Evolutionary conservation across 306 rosid genomes (phyloP).

Genomic region (Malus fusca): DNA sequence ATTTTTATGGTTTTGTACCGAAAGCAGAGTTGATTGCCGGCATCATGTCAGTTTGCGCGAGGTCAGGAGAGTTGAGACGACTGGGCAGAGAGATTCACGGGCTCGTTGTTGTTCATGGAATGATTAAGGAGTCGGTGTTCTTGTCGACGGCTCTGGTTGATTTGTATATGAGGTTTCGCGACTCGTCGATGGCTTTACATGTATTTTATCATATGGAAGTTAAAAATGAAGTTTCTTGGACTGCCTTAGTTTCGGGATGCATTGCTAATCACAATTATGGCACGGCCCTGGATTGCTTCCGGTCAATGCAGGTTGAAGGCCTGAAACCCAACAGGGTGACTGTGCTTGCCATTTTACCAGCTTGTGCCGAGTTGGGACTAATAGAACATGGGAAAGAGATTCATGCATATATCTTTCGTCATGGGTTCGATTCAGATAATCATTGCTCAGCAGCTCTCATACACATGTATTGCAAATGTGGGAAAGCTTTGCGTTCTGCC

Average conservation of each 20-base stretch:
- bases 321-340: conserved; percentile 55
- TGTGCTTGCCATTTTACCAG: conserved; percentile 35
- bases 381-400: conserved; percentile 45
- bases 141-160: conserved; percentile 55
- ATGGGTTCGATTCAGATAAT: conserved; percentile 36
- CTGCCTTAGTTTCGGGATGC: conserved; percentile 57
- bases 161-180: conserved; percentile 42
- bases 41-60: conserved; percentile 42
- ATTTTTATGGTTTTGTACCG: conserved; percentile 28
- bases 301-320: conserved; percentile 48
- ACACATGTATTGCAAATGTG: conserved; percentile 39
- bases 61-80: conserved; percentile 21
- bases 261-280: conserved; percentile 21
- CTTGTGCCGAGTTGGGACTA: conserved; percentile 38
- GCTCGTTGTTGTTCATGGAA: conserved; percentile 36
- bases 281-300: conserved; percentile 33
- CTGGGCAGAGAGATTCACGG: conserved; percentile 50
- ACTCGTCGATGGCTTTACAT: conserved; percentile 33
- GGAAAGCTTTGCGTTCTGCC: conserved; percentile 34
- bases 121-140: conserved; percentile 34
- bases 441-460: conserved; percentile 52
- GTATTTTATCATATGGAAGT: conserved; percentile 41
- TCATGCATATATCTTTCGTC: conserved; percentile 49
- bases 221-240: conserved; percentile 68
- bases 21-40: conserved; percentile 53